These are phyloP conservation scores for Tricholoma bakamatsutake DNA, from an alignment of 768 basidiomycete species.

Conservation along the genomic window DNA sequence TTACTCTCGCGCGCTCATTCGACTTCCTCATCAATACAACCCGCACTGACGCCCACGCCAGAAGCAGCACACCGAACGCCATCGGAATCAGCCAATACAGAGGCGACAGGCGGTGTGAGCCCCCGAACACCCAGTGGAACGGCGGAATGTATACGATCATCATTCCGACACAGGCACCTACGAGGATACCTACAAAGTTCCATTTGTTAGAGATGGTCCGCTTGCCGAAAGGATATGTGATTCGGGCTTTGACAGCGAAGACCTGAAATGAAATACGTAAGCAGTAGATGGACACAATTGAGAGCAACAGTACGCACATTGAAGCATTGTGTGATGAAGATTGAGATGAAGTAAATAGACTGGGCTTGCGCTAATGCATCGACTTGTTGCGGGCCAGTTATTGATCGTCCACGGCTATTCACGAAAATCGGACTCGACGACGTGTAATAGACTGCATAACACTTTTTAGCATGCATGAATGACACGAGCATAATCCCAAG, in stretches of 20 bases:
- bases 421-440: constrained; percentile 46
- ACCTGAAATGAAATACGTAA: constrained; percentile 28
- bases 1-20: constrained; percentile 49
- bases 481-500: background rate
- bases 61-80: constrained; percentile 50
- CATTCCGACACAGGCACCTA: constrained; percentile 57
- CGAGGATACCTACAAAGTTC: constrained; percentile 60
- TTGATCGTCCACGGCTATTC: constrained; percentile 42
- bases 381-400: constrained; percentile 44
- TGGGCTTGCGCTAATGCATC: constrained; percentile 57
- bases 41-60: constrained; percentile 54
- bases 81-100: constrained; percentile 65
- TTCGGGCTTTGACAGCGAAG: constrained; percentile 61
- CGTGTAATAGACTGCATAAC: constrained; percentile 38
- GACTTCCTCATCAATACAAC: constrained; percentile 53
- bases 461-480: background rate
- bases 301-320: constrained; percentile 35
- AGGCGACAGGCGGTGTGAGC: constrained; percentile 49
- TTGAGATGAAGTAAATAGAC: constrained; percentile 59
- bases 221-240: constrained; percentile 59
- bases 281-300: background rate
- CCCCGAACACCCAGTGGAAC: constrained; percentile 63
- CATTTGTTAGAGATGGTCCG: constrained; percentile 51
- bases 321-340: constrained; percentile 67
- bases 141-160: constrained; percentile 68